Evolutionary conservation across 208 protist genomes (phyloP).

Genomic region (Acanthamoeba sp.): DNA sequence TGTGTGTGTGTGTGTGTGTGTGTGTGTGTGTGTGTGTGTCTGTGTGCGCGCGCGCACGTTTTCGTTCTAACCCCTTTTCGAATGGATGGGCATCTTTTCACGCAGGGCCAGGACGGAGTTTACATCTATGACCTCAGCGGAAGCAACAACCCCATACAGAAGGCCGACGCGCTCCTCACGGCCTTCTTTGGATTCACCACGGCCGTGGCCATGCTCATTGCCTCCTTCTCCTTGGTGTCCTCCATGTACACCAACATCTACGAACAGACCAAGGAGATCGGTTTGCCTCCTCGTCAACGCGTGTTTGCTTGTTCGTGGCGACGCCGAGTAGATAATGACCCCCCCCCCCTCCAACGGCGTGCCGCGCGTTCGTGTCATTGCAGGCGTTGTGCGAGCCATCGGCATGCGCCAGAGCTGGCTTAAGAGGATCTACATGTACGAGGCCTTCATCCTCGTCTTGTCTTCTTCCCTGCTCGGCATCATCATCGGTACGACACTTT

Average conservation of each 20-base stretch:
- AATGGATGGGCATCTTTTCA: too few species aligned
- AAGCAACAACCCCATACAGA: slow-evolving; percentile 74
- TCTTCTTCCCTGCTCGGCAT: slow-evolving; percentile 93
- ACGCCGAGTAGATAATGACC: too few species aligned
- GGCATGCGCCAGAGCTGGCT: slow-evolving; percentile 79
- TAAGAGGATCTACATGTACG: slow-evolving; percentile 95
- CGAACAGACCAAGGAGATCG: slow-evolving; percentile 96
- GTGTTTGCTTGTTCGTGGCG: too few species aligned
- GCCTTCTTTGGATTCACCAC: slow-evolving; percentile 95
- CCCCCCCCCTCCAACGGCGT: too few species aligned
- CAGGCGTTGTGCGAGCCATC: slow-evolving; percentile 49
- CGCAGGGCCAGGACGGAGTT: not conserved
- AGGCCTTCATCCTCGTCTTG: slow-evolving; percentile 96
- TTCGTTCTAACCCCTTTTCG: too few species aligned
- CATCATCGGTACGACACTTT: slow-evolving; percentile 89
- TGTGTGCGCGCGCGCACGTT: slow-evolving; percentile 22
- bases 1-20: slow-evolving; percentile 56
- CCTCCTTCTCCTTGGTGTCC: slow-evolving; percentile 95
- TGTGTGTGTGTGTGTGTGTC: not conserved
- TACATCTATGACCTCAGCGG: slow-evolving; percentile 80
- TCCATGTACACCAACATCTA: slow-evolving; percentile 94
- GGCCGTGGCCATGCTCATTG: slow-evolving; percentile 94
- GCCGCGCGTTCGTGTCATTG: too few species aligned
- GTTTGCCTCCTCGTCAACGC: slow-evolving; percentile 90
- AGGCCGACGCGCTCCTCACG: slow-evolving; percentile 90